A percentile compares a stretch with the other conserved stretches of the same genome.
These are phyloP conservation scores for Exophiala sideris DNA, from an alignment of 2,329 filamentous ascomycete genomes.

Conservation along the genomic window DNA sequence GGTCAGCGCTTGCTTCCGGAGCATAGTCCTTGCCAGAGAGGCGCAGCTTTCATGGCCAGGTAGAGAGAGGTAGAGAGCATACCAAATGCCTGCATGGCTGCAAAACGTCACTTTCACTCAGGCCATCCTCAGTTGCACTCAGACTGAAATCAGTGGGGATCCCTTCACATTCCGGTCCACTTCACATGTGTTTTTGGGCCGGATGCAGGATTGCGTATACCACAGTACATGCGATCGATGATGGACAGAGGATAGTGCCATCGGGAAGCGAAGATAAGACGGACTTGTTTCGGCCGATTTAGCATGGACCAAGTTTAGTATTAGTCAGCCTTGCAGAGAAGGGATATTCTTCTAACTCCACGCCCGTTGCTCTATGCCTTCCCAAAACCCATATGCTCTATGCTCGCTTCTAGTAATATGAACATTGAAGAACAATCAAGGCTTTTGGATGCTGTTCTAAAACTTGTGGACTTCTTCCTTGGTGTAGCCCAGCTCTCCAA, in stretches of 20 bases:
- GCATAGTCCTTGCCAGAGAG: slow-evolving; percentile 30
- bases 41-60: neutral
- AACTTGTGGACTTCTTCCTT: slow-evolving; percentile 60
- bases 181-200: neutral
- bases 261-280: neutral
- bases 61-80: slow-evolving; percentile 30
- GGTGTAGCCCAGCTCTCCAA: slow-evolving; percentile 56
- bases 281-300: neutral
- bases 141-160: slow-evolving; percentile 6
- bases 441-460: slow-evolving; percentile 31
- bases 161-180: slow-evolving; percentile 12
- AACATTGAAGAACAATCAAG: slow-evolving; percentile 10
- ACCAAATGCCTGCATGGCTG: slow-evolving; percentile 34
- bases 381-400: neutral
- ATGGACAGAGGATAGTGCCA: neutral
- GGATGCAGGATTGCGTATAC: slow-evolving; percentile 6
- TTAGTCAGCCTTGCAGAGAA: too few species aligned
- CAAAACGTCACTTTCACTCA: slow-evolving; percentile 5
- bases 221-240: neutral
- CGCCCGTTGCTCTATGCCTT: too few species aligned
- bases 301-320: neutral
- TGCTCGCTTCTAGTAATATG: slow-evolving; percentile 16
- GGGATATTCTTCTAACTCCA: neutral
- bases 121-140: neutral
- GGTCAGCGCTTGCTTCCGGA: slow-evolving; percentile 45